Conservation (phyloP, 108 stramenopile species). For the Thalassiosira profunda region DNA sequence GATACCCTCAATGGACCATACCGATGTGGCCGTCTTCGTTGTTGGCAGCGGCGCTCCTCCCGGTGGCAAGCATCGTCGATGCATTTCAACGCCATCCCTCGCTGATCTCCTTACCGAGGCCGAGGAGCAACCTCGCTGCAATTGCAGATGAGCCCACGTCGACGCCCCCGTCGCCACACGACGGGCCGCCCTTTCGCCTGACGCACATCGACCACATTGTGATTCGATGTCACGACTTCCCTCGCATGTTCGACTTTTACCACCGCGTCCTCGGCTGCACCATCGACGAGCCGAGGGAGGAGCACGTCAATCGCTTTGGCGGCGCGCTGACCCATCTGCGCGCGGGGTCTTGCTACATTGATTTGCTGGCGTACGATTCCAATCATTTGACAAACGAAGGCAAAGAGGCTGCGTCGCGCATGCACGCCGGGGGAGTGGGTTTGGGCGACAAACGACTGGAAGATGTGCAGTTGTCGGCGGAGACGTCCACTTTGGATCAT, state of each 20-base stretch:
- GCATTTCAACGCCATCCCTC: no score
- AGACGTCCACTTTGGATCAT: slow-evolving; percentile 48
- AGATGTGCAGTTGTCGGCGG: slow-evolving; percentile 26
- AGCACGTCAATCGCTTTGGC: slow-evolving; percentile 51
- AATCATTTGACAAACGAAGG: slow-evolving; percentile 38
- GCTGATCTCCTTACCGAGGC: no score
- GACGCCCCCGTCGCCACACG: not conserved
- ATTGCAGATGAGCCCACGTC: no score
- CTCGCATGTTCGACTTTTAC: slow-evolving; percentile 57
- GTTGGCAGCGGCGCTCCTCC: no score
- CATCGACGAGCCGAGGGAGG: slow-evolving; percentile 34
- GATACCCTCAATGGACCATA: no score
- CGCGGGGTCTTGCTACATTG: slow-evolving; percentile 52
- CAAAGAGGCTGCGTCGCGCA: slow-evolving; percentile 8
- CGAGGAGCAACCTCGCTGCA: no score
- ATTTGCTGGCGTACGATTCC: slow-evolving; percentile 45
- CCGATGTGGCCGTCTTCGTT: no score
- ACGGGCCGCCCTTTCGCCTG: slow-evolving; percentile 43
- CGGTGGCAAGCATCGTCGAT: no score
- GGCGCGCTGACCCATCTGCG: slow-evolving; percentile 56
- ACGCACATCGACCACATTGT: slow-evolving; percentile 53
- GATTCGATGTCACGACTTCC: slow-evolving; percentile 30
- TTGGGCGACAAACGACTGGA: not conserved
- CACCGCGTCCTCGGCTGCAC: slow-evolving; percentile 46
- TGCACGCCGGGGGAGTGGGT: slow-evolving; percentile 43